A percentile compares a stretch with the other conserved stretches of the same genome.
These are phyloP conservation scores for Aspergillus viridinutans DNA, from an alignment of 2,329 filamentous ascomycete species.

Conservation along the genomic window DNA sequence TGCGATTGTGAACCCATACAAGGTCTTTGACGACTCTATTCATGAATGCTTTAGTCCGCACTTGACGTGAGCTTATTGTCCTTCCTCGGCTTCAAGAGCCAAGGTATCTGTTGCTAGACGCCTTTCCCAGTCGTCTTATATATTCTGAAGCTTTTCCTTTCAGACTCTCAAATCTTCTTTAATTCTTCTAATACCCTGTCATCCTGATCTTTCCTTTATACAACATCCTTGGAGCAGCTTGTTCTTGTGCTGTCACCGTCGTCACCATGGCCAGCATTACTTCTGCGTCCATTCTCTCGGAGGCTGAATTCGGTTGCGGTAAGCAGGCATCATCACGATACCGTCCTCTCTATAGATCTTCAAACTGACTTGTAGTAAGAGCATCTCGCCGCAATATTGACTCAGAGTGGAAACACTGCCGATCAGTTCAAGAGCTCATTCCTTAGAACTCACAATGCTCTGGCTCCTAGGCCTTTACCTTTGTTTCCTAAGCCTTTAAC, in stretches of 20 bases:
- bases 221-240: background rate
- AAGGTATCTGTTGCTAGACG: background rate
- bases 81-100: background rate
- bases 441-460: constrained; percentile 27
- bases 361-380: constrained; percentile 27
- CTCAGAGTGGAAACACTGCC: constrained; percentile 28
- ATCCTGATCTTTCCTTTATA: constrained; percentile 1
- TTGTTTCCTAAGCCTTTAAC: constrained; percentile 27
- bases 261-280: constrained; percentile 33
- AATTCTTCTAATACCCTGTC: background rate
- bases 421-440: constrained; percentile 34
- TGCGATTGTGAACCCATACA: constrained; percentile 11
- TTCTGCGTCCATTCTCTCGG: constrained; percentile 30
- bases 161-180: background rate
- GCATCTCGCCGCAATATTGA: constrained; percentile 34
- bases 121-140: background rate
- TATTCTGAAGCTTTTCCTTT: background rate
- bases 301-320: constrained; percentile 41
- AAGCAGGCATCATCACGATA: constrained; percentile 14
- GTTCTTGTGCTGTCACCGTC: background rate
- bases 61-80: constrained; percentile 6
- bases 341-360: background rate
- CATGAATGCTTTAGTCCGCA: constrained; percentile 13
- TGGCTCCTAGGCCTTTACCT: constrained; percentile 25
- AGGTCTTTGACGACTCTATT: constrained; percentile 9